Evolutionary conservation across 2,329 filamentous ascomycete genomes (phyloP).

Genomic region (Monilinia aucupariae): DNA sequence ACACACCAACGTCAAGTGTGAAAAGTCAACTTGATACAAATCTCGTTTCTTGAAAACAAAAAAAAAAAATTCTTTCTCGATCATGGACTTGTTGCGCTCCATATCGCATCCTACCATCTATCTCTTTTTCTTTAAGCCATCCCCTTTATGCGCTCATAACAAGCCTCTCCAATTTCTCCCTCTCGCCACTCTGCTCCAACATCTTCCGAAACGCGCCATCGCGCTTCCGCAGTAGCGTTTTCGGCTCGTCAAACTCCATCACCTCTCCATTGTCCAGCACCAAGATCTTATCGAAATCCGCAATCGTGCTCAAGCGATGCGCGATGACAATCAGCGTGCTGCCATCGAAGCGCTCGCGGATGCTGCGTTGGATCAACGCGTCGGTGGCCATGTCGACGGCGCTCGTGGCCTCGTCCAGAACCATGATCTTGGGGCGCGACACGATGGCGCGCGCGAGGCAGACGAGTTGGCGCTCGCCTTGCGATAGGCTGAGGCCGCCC

Average conservation of each 20-base stretch:
- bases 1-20: no score
- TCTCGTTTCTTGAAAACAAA: no score
- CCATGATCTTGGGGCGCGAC: constrained; percentile 67
- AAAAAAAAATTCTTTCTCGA: no score
- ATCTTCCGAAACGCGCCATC: constrained; percentile 50
- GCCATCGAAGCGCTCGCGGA: constrained; percentile 64
- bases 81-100: no score
- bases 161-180: constrained; percentile 29
- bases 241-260: constrained; percentile 61
- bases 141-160: constrained; percentile 6
- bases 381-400: constrained; percentile 76
- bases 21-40: no score
- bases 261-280: constrained; percentile 64
- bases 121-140: no score
- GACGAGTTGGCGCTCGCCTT: constrained; percentile 70
- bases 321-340: constrained; percentile 69
- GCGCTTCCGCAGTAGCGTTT: constrained; percentile 50
- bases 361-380: constrained; percentile 64
- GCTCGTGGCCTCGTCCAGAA: constrained; percentile 73
- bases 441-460: constrained; percentile 70
- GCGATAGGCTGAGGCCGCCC: constrained; percentile 35
- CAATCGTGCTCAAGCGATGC: constrained; percentile 69
- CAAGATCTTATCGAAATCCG: constrained; percentile 68
- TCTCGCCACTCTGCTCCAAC: constrained; percentile 57
- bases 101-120: no score